Evolutionary conservation across 2,329 filamentous ascomycete genomes (phyloP).

Genomic region (Emergomyces pasteurianus): DNA sequence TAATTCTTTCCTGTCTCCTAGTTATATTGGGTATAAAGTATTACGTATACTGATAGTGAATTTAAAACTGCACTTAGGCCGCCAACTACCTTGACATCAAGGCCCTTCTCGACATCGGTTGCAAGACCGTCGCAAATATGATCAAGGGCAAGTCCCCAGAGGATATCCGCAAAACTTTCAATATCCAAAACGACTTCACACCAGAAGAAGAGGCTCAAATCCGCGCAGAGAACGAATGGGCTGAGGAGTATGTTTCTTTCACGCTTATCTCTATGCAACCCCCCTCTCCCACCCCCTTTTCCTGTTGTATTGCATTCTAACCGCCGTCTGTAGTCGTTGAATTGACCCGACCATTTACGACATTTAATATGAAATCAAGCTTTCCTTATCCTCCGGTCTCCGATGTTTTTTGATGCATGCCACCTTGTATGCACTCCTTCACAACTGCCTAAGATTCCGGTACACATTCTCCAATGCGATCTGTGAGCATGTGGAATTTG

Average conservation of each 20-base stretch:
- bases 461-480: neutral
- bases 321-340: neutral
- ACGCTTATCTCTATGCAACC: neutral
- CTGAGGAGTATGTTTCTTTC: constrained; percentile 53
- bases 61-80: constrained; percentile 43
- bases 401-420: neutral
- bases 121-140: constrained; percentile 99
- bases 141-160: constrained; percentile 99
- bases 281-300: neutral
- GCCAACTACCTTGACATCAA: constrained; percentile 99
- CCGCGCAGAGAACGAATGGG: constrained; percentile 82
- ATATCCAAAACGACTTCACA: constrained; percentile 99
- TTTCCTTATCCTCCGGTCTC: neutral
- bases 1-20: constrained; percentile 37
- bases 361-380: neutral
- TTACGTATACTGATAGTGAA: neutral
- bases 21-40: neutral
- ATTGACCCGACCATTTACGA: neutral
- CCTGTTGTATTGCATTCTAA: constrained; percentile 3
- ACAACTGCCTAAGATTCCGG: neutral
- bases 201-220: constrained; percentile 99
- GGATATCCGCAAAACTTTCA: constrained; percentile 99
- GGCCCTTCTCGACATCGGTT: constrained; percentile 90
- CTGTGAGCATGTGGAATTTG: neutral
- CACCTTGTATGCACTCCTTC: neutral